Evolutionary conservation across 2,329 filamentous ascomycete genomes (phyloP).

Genomic region (Coniochaeta ligniaria): DNA sequence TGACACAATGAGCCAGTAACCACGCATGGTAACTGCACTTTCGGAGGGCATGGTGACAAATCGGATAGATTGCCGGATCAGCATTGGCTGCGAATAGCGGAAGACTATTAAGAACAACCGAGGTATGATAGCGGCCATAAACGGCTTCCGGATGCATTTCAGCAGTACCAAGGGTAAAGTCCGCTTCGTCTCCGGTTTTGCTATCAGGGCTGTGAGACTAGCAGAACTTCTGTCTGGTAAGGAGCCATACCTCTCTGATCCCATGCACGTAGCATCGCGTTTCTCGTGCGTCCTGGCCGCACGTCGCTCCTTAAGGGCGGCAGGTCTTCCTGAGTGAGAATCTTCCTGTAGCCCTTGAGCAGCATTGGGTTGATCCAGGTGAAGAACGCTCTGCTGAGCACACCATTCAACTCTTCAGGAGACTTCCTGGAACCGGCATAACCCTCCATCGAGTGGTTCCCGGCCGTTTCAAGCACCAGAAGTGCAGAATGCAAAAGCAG

Average conservation of each 20-base stretch:
- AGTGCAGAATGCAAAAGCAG: not conserved
- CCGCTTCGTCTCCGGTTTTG: not conserved
- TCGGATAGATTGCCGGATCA: not conserved
- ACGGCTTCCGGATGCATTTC: not conserved
- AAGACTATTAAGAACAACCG: not conserved
- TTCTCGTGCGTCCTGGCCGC: not conserved
- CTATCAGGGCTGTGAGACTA: slow-evolving; percentile 5
- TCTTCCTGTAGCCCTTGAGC: not conserved
- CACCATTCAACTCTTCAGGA: not conserved
- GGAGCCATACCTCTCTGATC: slow-evolving; percentile 30
- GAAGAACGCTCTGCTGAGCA: not conserved
- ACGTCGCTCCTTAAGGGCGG: not conserved
- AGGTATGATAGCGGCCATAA: not conserved
- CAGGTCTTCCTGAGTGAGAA: not conserved
- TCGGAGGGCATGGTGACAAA: not conserved
- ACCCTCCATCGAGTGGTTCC: not conserved
- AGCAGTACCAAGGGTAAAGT: not conserved
- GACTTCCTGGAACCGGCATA: slow-evolving; percentile 14
- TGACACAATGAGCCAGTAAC: not conserved
- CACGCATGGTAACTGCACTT: not conserved
- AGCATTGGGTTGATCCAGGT: not conserved
- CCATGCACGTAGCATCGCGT: not conserved
- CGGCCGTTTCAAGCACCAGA: not conserved
- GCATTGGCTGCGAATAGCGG: not conserved
- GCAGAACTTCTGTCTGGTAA: slow-evolving; percentile 11